Base-by-base conservation (phyloP, 164 flowering plant species). In the grape (Vitis vinifera) region DNA sequence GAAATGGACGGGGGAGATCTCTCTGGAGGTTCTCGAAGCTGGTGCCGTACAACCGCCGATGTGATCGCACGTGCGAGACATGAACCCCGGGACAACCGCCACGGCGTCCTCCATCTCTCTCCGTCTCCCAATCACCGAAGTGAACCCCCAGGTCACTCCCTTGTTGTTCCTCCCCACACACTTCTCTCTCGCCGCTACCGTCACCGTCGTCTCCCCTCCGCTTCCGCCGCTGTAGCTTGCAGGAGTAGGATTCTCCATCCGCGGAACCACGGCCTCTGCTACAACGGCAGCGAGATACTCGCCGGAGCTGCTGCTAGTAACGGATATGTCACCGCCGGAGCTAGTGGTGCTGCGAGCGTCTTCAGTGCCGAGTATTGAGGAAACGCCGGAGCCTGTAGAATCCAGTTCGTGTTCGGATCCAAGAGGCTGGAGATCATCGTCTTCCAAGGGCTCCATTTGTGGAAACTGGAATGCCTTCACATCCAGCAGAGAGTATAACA, bases 51-150 rank as follows among this genome's bases (percentile, higher is more conserved):
- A 88, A 2, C 92, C 91, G 0, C 92, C 95, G 10, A 87, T 73
- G 51, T 77, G 77, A 60, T 75, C 74, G 73, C 92, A 88, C 68
- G 86, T 62, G 53, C 69, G 51, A 1, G 84, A 72, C 80, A 87
- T 80, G 59, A 89, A 91, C 1, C 79, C 85, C 2, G 93, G 90
- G 0, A 80, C 69, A 15, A 85, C 83, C 12, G 86, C 77, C 10
- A 87, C 77, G 52, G 89, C 91, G 49, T 91, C 96, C 68, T 91
- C 96, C 96, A 91, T 91, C 85, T 91, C 93, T 27, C 51, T 63
- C 77, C 96, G 74, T 62, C 96, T 76, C 12, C 96, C 96, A 23
- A 85, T 79, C 44, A 87, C 75, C 10, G 89, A 83, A 2, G 84
- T 78, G 47, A 44, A 73, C 2, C 96, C 96, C 90, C 90, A 91